Evolutionary conservation across 2,329 filamentous ascomycete genomes (phyloP).

Genomic region (Venturia asperata): DNA sequence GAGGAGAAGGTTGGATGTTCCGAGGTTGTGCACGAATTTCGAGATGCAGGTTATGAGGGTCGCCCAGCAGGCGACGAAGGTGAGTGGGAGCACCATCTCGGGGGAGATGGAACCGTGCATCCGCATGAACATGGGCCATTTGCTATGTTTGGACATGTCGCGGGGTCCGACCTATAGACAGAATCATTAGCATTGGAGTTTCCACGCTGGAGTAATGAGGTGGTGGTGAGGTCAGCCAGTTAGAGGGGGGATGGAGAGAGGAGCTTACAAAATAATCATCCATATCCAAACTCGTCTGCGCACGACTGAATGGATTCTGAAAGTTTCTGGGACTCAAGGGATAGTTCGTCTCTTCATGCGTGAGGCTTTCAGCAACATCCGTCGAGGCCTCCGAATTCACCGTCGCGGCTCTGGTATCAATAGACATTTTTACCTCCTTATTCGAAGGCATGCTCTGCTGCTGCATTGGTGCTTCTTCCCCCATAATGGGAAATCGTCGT

Average conservation of each 20-base stretch:
- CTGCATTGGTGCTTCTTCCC: not conserved
- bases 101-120: conserved; percentile 70
- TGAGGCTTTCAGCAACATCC: not conserved
- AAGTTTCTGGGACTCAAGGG: conserved; percentile 1
- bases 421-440: not conserved
- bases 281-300: conserved; percentile 17
- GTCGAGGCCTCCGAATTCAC: not conserved
- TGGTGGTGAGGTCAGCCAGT: not conserved
- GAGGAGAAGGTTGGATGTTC: conserved; percentile 50
- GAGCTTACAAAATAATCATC: conserved; percentile 19
- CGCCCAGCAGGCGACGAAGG: conserved; percentile 59
- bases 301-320: conserved; percentile 18
- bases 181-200: not conserved
- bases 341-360: not conserved
- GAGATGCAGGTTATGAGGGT: conserved; percentile 51
- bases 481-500: not conserved
- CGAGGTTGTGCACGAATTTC: conserved; percentile 12
- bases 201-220: too few species aligned
- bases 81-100: conserved; percentile 63
- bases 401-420: not conserved
- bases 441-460: not conserved
- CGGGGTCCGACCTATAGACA: conserved; percentile 46
- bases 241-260: not conserved
- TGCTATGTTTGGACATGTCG: conserved; percentile 65
- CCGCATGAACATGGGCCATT: conserved; percentile 68